Conservation (phyloP, 2,329 filamentous ascomycete genomes). For the Calycina marina region DNA sequence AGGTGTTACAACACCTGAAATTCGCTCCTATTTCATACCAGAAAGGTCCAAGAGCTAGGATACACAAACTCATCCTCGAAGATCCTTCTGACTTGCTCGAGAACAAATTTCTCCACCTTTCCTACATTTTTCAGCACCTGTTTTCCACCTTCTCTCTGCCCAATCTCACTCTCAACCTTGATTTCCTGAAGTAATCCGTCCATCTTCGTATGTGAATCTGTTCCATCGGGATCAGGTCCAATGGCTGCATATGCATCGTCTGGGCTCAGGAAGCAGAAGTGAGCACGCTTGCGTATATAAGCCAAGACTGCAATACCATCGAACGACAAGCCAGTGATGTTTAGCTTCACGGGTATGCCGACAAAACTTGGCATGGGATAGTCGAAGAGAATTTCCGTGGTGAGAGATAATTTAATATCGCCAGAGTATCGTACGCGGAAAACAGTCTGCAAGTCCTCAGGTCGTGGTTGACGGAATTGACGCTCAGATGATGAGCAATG, state of each 20-base stretch:
- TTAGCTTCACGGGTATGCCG: conserved; percentile 83
- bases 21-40: conserved; percentile 40
- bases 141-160: conserved; percentile 77
- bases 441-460: conserved; percentile 84
- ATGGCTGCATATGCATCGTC: conserved; percentile 75
- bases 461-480: conserved; percentile 54
- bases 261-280: conserved; percentile 88
- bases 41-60: conserved; percentile 95
- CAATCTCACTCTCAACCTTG: conserved; percentile 93
- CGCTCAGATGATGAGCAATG: conserved; percentile 28
- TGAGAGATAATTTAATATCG: conserved; percentile 74
- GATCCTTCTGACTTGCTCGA: conserved; percentile 91
- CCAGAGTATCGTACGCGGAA: conserved; percentile 83
- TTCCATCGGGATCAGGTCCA: conserved; percentile 18
- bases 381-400: conserved; percentile 88
- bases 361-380: conserved; percentile 99
- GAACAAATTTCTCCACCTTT: conserved; percentile 93
- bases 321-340: conserved; percentile 88
- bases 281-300: conserved; percentile 74
- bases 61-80: conserved; percentile 99
- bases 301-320: conserved; percentile 89
- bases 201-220: conserved; percentile 28
- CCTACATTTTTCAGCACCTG: conserved; percentile 97
- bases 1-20: too few relatives aligned
- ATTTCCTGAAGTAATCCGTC: conserved; percentile 84